Conservation (phyloP, 169 alveolate species). For the Plasmodium knowlesi region DNA sequence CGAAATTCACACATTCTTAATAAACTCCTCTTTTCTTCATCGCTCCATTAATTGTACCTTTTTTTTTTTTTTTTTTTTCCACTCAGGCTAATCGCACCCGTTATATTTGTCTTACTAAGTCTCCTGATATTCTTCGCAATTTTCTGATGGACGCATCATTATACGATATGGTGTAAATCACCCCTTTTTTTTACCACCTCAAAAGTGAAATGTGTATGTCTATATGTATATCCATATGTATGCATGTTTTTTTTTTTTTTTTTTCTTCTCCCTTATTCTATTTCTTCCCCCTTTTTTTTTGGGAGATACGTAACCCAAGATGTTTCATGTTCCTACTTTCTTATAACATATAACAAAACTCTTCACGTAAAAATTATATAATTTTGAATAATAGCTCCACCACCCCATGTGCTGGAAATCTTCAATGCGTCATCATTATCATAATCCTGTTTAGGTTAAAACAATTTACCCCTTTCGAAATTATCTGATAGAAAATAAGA, state of each 20-base stretch:
- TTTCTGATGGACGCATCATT: background rate
- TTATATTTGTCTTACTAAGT: constrained; percentile 63
- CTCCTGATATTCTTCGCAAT: constrained; percentile 42
- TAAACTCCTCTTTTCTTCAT: background rate
- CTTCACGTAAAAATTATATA: background rate
- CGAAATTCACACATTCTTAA: background rate
- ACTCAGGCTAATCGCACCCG: constrained; percentile 52
- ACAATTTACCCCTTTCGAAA: background rate
- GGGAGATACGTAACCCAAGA: background rate
- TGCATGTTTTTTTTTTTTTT: background rate
- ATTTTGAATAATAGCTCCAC: background rate
- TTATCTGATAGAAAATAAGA: background rate
- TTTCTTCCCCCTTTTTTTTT: background rate
- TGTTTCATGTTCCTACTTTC: background rate
- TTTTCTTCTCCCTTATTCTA: background rate
- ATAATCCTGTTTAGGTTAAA: background rate
- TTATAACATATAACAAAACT: background rate
- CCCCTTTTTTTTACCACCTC: background rate
- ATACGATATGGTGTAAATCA: background rate
- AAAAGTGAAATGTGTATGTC: background rate
- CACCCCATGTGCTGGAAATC: background rate
- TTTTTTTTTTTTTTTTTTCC: constrained; percentile 9
- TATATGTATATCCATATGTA: background rate
- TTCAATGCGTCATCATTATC: background rate
- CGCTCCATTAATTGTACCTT: background rate